Conservation (phyloP, 345 rosid species). For the Bruguiera parviflora region DNA sequence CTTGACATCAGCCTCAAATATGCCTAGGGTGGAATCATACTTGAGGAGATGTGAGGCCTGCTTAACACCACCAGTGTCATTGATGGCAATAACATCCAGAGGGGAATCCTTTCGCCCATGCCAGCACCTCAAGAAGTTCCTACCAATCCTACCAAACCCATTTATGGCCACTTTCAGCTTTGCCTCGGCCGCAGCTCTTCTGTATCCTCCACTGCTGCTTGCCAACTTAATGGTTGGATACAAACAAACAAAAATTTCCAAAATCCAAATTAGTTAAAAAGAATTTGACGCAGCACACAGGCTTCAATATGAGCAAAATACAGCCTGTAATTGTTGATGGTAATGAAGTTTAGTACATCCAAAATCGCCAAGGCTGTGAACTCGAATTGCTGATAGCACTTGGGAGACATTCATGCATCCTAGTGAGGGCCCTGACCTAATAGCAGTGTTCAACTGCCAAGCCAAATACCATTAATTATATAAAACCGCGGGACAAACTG, state of each 20-base stretch:
- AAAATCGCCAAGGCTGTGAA: no score
- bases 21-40: constrained; percentile 94
- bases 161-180: constrained; percentile 91
- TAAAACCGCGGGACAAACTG: no score
- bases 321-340: no score
- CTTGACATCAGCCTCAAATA: constrained; percentile 85
- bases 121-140: constrained; percentile 98
- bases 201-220: constrained; percentile 61
- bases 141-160: constrained; percentile 87
- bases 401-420: no score
- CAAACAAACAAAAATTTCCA: background rate
- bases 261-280: background rate
- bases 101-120: constrained; percentile 93
- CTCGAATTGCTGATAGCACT: no score
- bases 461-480: no score
- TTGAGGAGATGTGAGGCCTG: constrained; percentile 97
- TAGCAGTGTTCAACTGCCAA: no score
- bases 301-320: no score
- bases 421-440: no score
- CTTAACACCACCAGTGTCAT: constrained; percentile 92
- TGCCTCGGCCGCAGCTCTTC: constrained; percentile 63
- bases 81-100: constrained; percentile 81
- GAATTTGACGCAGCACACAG: background rate
- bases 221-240: constrained; percentile 36
- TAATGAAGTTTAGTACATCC: no score